Evolutionary conservation across 2,329 filamentous ascomycete genomes (phyloP), one percentile per base, ranked within the genome.

Genomic region (Ophiosphaerella herpotricha): DNA sequence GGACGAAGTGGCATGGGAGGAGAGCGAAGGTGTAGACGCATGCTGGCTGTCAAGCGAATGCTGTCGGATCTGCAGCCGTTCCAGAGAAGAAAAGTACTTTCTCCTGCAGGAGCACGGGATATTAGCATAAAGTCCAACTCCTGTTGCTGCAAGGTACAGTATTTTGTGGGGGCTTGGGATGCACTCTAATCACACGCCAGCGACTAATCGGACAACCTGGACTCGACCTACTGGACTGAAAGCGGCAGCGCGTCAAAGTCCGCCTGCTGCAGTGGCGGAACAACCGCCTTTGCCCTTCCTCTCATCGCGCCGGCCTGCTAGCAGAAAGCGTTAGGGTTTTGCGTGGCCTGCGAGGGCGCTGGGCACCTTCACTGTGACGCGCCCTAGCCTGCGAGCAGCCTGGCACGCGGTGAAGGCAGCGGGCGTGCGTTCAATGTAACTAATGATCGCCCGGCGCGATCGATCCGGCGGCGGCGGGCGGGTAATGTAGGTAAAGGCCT

Each of bases 21-120:
- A 63, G 49, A 55, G 62, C 35, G 64, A 63, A 50, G 54, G 63
- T 43, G 50, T 50, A 43, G 61, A 66, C 32, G 48, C 58, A 53
- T 54, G 56, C 48, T 49, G 43, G 33, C 64, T 52, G 50, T 65
- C 55, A 47, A 59, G 65, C 60, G 61, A 58, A 42, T 74, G 74
- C 61, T 85, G 84, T 43, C 82, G 82, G 68, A 90, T 84, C 61
- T 84, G 83, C 50, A 89, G 79, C 50, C 87, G 82, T 73, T 91
- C 88, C 55, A 88, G 79, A 7, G 84, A 86, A 29, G 87, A 89
- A 75, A 90, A 90, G 75, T 88, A 90, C 83, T 90, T 80, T 65
- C 74, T 74, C 64, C 77, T 79, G 67, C 47, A 58, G 59, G 45
- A 48, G 47, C 44, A 47, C 53, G 39, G 59, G 58, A 61, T 54